phyloP scores from a whole-genome alignment of 306 rosid genomes.

The Pterocarpus santalinus region DNA sequence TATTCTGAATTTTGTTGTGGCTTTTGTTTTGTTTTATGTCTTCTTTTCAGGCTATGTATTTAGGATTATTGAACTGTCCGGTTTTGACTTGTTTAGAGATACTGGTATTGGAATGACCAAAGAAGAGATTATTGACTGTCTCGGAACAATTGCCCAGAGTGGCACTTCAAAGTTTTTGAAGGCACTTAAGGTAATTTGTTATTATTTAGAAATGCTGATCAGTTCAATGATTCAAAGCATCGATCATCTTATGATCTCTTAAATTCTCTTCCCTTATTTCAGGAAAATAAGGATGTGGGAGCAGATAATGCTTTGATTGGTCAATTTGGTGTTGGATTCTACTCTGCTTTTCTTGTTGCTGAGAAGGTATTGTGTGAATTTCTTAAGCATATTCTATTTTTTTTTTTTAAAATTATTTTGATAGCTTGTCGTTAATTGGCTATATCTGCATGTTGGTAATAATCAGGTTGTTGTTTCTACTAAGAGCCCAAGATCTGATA shows the following conservation, averaged over 20 bases:
- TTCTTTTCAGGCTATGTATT: background rate
- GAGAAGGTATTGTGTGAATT: slow-evolving; percentile 69
- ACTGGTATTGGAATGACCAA: slow-evolving; percentile 98
- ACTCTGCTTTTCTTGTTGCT: slow-evolving; percentile 98
- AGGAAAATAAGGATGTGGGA: slow-evolving; percentile 93
- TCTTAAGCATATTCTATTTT: slow-evolving; percentile 1
- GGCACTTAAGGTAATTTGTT: slow-evolving; percentile 80
- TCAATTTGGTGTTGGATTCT: slow-evolving; percentile 98
- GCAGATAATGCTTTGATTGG: slow-evolving; percentile 94
- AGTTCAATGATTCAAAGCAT: slow-evolving; percentile 14
- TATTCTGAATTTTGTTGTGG: background rate
- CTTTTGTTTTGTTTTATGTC: background rate
- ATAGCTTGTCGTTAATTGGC: slow-evolving; percentile 45
- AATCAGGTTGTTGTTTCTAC: slow-evolving; percentile 92
- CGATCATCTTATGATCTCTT: background rate
- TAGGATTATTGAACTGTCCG: slow-evolving; percentile 27
- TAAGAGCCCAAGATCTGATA: slow-evolving; percentile 92
- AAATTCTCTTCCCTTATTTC: slow-evolving; percentile 8
- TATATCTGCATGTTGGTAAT: slow-evolving; percentile 38
- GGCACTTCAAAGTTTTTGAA: slow-evolving; percentile 97
- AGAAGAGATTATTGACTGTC: slow-evolving; percentile 92
- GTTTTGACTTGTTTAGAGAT: slow-evolving; percentile 60
- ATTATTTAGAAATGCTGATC: background rate
- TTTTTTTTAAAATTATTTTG: slow-evolving; percentile 16
- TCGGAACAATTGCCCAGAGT: slow-evolving; percentile 99